These are phyloP conservation scores for Syzygium aromaticum DNA, from an alignment of 345 rosid genomes.

Conservation along the genomic window DNA sequence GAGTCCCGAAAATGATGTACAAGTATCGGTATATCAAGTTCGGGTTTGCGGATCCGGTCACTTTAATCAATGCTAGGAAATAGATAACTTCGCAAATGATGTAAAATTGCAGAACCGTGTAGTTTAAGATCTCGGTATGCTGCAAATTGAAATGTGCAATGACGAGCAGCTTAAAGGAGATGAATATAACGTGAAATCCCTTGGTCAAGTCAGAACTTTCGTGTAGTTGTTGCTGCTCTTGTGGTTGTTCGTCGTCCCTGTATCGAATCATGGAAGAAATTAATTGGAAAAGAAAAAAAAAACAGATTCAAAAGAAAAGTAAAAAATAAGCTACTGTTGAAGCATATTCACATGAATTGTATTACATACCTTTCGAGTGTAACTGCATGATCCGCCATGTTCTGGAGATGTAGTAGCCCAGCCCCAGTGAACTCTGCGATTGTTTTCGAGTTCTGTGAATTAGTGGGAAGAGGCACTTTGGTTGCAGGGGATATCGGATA, in stretches of 20 bases:
- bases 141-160: too few species aligned
- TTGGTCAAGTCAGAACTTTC: not conserved
- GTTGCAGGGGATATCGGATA: not conserved
- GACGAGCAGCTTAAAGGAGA: too few species aligned
- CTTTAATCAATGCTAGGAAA: not conserved
- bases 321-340: not conserved
- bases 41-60: rapidly evolving
- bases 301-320: not conserved
- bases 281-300: not conserved
- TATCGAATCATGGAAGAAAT: not conserved
- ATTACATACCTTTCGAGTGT: not conserved
- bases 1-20: not conserved
- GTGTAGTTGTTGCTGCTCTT: not conserved
- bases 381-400: not conserved
- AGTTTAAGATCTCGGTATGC: rapidly evolving
- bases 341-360: not conserved
- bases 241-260: rapidly evolving
- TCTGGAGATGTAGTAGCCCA: not conserved
- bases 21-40: not conserved
- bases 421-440: not conserved
- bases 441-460: not conserved
- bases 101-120: rapidly evolving
- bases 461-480: not conserved
- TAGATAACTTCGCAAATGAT: not conserved
- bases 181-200: too few species aligned